Conservation (phyloP, 2,329 filamentous ascomycete species). For the Colletotrichum magnum region DNA sequence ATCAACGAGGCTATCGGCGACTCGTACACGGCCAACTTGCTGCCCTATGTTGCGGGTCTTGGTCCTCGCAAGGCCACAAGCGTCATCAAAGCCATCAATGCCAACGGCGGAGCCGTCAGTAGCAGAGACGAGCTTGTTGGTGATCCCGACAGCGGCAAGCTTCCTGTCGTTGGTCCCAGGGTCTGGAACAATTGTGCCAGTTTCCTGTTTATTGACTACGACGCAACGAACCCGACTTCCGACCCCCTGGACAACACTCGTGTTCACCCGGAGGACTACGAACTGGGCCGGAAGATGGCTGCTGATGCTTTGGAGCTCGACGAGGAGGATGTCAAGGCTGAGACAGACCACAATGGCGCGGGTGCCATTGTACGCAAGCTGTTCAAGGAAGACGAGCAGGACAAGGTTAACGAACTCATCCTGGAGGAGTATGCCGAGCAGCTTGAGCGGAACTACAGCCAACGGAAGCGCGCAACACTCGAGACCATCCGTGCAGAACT, state of each 20-base stretch:
- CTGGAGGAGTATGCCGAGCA: constrained; percentile 98
- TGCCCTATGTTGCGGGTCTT: constrained; percentile 92
- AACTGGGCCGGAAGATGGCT: constrained; percentile 97
- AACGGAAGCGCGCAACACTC: constrained; percentile 93
- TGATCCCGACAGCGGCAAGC: constrained; percentile 83
- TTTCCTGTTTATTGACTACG: constrained; percentile 92
- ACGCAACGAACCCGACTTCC: constrained; percentile 83
- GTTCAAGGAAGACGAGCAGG: constrained; percentile 93
- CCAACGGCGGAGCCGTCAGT: constrained; percentile 88
- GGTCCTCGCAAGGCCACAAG: constrained; percentile 92
- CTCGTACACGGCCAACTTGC: constrained; percentile 84
- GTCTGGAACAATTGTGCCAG: constrained; percentile 98
- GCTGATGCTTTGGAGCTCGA: constrained; percentile 96
- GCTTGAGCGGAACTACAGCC: constrained; percentile 91
- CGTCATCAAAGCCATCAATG: constrained; percentile 82
- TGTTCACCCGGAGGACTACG: constrained; percentile 98
- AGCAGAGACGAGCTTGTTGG: constrained; percentile 91
- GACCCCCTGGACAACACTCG: constrained; percentile 97
- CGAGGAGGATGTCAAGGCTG: constrained; percentile 96
- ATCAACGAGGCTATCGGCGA: constrained; percentile 92
- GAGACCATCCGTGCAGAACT: constrained; percentile 97
- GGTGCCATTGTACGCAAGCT: constrained; percentile 94
- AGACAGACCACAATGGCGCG: constrained; percentile 89
- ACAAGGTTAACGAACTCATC: constrained; percentile 95
- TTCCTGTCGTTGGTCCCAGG: constrained; percentile 86